Base-by-base conservation (phyloP, 2,329 filamentous ascomycete species). In the Aspergillus flavus region DNA sequence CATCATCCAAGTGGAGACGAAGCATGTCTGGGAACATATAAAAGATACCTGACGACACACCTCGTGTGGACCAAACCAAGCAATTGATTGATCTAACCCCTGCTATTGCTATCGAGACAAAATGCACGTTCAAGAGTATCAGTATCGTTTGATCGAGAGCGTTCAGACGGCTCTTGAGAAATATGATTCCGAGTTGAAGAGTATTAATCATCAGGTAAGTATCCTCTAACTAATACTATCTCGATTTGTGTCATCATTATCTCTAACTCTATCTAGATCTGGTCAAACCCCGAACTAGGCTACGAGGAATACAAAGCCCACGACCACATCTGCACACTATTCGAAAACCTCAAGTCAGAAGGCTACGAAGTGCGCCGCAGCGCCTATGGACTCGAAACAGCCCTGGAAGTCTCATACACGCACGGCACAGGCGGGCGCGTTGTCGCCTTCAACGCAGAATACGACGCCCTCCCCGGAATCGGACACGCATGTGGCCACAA, bases 261-360 rank as follows among this genome's bases (percentile, higher is more conserved):
- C 9, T 59, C 26, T 48, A 14, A 4, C 26, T 3, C 4, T 1
- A 1, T 5, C 7, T 55, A 79, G 75, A 81, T 81, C 58, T 78
- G 76, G 69, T 73, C 75, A 43, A 77, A 85, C 59, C 84, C 84
- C 0, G 84, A 86, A 67, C 71, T 84, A 1, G 80, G 76, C 4
- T 86, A 81, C 65, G 71, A 84, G 58, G 84, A 87, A 66, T 72
- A 78, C 67, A 76, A 79, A n/a, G 84, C 85, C 1, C 83, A 86
- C 64, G 78, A 84, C 43, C 77, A 76, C 12, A 80, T 86, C 45
- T 79, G 80, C 19, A 65, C 59, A 65, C 16, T 78, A 73, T 66
- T 76, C 82, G 14, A 75, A 74, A 57, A 63, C 65, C 30, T 75
- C 21, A 41, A 67, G 19, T 64, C 67, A 0, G 76, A 79, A 10